These are phyloP conservation scores for Neopestalotiopsis rosae DNA, from an alignment of 2,329 filamentous ascomycete genomes.

Conservation along the genomic window DNA sequence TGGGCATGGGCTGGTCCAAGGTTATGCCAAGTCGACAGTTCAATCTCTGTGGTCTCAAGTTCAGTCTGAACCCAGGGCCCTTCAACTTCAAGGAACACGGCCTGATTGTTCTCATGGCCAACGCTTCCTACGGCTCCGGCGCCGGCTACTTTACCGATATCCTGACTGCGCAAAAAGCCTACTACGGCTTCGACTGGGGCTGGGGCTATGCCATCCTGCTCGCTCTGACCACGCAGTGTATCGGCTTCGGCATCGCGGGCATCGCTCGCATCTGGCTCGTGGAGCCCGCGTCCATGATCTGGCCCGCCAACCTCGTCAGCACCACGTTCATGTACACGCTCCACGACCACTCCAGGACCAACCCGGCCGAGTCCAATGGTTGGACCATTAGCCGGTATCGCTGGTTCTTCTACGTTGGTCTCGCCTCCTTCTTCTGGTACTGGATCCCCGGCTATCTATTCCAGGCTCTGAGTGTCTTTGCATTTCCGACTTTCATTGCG, in stretches of 20 bases:
- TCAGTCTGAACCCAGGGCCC: constrained; percentile 44
- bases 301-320: constrained; percentile 65
- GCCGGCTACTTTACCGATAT: constrained; percentile 40
- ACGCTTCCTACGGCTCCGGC: constrained; percentile 54
- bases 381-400: constrained; percentile 64
- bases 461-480: constrained; percentile 65
- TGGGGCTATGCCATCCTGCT: constrained; percentile 66
- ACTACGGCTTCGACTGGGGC: constrained; percentile 57
- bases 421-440: constrained; percentile 61
- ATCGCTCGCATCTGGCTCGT: constrained; percentile 63
- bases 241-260: constrained; percentile 69
- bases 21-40: not conserved
- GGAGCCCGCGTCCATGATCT: constrained; percentile 68
- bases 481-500: constrained; percentile 64
- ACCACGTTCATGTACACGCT: constrained; percentile 67
- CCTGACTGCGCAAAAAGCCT: constrained; percentile 47
- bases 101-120: constrained; percentile 53
- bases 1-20: constrained; percentile 30
- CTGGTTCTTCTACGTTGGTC: constrained; percentile 60
- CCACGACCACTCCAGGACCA: constrained; percentile 62
- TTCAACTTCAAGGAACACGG: constrained; percentile 55
- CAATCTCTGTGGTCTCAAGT: not conserved
- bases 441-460: constrained; percentile 69
- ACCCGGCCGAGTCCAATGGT: constrained; percentile 57
- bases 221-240: constrained; percentile 64